A percentile compares a stretch with the other conserved stretches of the same genome.
Conservation (phyloP, 441 rosid genomes). For the Erodium texanum region DNA sequence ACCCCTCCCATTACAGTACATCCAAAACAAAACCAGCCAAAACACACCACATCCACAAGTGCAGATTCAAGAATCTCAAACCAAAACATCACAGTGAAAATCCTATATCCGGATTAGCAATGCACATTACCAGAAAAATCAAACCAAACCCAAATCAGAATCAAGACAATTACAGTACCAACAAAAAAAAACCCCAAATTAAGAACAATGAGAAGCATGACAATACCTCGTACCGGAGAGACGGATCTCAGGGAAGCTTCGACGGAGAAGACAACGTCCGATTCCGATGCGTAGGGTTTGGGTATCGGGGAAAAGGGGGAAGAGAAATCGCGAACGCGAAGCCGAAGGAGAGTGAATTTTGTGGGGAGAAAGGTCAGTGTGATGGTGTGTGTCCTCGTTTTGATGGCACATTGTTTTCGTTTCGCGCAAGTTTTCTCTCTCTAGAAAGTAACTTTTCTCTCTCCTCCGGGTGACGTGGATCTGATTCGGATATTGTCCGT, state of each 20-base stretch:
- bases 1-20: background rate
- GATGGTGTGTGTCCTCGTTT: background rate
- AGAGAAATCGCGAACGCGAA: background rate
- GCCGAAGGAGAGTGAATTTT: background rate
- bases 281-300: background rate
- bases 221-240: background rate
- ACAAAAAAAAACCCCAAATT: background rate
- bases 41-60: background rate
- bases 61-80: conserved; percentile 1
- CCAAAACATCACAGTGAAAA: conserved; percentile 1
- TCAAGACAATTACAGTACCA: background rate
- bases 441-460: background rate
- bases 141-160: conserved; percentile 11
- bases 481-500: conserved; percentile 14
- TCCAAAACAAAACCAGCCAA: background rate
- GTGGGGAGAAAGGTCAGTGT: background rate
- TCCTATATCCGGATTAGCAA: conserved; percentile 8
- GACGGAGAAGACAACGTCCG: background rate
- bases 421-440: background rate
- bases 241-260: background rate
- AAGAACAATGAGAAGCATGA: background rate
- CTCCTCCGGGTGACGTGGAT: conserved; percentile 25
- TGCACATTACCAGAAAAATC: conserved; percentile 14
- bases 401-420: conserved; percentile 7
- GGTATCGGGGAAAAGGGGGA: background rate